These are phyloP conservation scores for Pholiota adiposa DNA, from an alignment of 1,284 basidiomycete genomes.

Conservation along the genomic window DNA sequence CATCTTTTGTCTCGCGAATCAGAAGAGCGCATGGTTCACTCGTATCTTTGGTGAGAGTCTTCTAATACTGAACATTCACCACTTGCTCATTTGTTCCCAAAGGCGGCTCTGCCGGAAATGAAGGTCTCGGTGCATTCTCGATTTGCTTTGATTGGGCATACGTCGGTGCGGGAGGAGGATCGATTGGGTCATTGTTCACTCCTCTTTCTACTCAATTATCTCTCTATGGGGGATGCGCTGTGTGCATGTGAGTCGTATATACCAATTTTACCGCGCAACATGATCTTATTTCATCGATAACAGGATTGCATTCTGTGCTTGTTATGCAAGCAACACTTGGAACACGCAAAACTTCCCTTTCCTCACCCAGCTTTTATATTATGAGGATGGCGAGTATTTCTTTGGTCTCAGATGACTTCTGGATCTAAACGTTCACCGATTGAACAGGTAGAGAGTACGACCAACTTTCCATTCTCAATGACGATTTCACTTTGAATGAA, in stretches of 20 bases:
- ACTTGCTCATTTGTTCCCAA: slow-evolving; percentile 1
- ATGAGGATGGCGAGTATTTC: slow-evolving; percentile 41
- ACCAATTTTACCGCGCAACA: neutral
- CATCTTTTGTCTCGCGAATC: slow-evolving; percentile 61
- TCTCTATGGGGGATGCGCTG: slow-evolving; percentile 38
- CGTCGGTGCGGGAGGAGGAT: slow-evolving; percentile 48
- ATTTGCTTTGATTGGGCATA: slow-evolving; percentile 63
- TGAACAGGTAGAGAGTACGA: slow-evolving; percentile 20
- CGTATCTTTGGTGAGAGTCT: slow-evolving; percentile 51
- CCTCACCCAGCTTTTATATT: slow-evolving; percentile 47
- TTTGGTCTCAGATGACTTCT: neutral
- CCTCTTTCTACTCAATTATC: slow-evolving; percentile 48
- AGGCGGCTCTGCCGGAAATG: slow-evolving; percentile 49
- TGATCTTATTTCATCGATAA: neutral
- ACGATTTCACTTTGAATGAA: slow-evolving; percentile 45
- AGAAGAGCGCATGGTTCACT: slow-evolving; percentile 57
- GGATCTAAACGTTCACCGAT: neutral
- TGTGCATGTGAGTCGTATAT: slow-evolving; percentile 41
- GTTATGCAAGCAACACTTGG: slow-evolving; percentile 43
- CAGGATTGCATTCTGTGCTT: slow-evolving; percentile 44
- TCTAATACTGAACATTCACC: neutral
- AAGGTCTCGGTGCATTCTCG: slow-evolving; percentile 55
- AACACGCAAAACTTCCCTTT: slow-evolving; percentile 52
- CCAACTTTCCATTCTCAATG: slow-evolving; percentile 37
- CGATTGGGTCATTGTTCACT: slow-evolving; percentile 48